A percentile compares a stretch with the other conserved stretches of the same genome.
Conservation (phyloP, 2,329 filamentous ascomycete genomes). For the Dothideomycetes sp. region DNA sequence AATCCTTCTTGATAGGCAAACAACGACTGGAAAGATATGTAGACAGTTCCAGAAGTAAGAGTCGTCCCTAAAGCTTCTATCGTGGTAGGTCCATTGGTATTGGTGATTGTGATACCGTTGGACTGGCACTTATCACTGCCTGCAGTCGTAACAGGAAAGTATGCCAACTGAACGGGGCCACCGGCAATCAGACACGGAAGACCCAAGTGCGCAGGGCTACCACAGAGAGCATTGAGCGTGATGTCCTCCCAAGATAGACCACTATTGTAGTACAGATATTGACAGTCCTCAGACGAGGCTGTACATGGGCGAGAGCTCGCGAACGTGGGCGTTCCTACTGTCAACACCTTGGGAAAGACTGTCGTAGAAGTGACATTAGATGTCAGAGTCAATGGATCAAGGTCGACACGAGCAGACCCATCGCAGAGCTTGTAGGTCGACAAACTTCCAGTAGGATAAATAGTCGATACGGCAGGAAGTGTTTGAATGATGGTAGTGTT, state of each 20-base stretch:
- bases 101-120: slow-evolving; percentile 9
- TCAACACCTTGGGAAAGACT: background rate
- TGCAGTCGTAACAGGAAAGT: slow-evolving; percentile 19
- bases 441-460: slow-evolving; percentile 4
- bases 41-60: slow-evolving; percentile 18
- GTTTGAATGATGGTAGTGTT: slow-evolving; percentile 5
- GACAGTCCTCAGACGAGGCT: slow-evolving; percentile 14
- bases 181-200: slow-evolving; percentile 19
- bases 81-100: slow-evolving; percentile 2
- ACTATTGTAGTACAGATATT: slow-evolving; percentile 15
- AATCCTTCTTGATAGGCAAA: slow-evolving; percentile 18
- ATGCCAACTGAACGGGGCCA: slow-evolving; percentile 20
- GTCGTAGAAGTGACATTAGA: slow-evolving; percentile 9
- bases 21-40: slow-evolving; percentile 19
- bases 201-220: slow-evolving; percentile 13
- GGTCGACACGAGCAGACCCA: slow-evolving; percentile 18
- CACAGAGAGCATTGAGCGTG: slow-evolving; percentile 14
- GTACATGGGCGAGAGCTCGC: slow-evolving; percentile 15
- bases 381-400: slow-evolving; percentile 14
- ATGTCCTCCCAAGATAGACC: slow-evolving; percentile 11
- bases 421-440: slow-evolving; percentile 20
- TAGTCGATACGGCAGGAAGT: background rate
- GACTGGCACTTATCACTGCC: slow-evolving; percentile 5
- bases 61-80: slow-evolving; percentile 18
- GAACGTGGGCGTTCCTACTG: slow-evolving; percentile 10